These are phyloP conservation scores for Apodospora peruviana DNA, from an alignment of 495 filamentous ascomycete species.

Conservation along the genomic window DNA sequence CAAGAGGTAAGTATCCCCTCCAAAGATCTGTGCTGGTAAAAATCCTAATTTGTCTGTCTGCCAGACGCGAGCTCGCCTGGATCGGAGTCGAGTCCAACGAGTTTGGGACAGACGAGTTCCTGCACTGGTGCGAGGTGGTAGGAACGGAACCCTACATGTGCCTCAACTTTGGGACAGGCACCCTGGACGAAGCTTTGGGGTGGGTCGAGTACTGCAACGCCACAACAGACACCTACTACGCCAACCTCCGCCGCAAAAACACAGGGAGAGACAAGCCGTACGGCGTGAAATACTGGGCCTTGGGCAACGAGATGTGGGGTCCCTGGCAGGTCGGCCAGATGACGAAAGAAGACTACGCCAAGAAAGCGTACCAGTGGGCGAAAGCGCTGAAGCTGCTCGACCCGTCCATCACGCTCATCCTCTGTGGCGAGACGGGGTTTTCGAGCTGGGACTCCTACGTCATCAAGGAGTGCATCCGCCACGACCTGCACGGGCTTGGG, in stretches of 20 bases:
- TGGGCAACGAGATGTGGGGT: constrained; percentile 72
- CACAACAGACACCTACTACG: constrained; percentile 66
- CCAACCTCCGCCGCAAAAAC: constrained; percentile 67
- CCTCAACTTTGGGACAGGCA: constrained; percentile 71
- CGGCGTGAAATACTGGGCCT: constrained; percentile 55
- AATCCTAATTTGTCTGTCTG: background rate
- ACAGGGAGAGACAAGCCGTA: constrained; percentile 69
- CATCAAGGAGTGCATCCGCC: constrained; percentile 59
- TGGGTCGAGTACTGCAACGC: constrained; percentile 84
- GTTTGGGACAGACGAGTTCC: constrained; percentile 80
- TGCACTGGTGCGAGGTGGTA: constrained; percentile 68
- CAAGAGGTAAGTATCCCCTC: constrained; percentile 24
- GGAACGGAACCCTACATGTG: constrained; percentile 66
- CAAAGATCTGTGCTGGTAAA: background rate
- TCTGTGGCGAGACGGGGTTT: constrained; percentile 66
- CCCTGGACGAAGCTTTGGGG: constrained; percentile 66
- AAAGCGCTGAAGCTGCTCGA: constrained; percentile 75
- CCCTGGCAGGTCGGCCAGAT: constrained; percentile 77
- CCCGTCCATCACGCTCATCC: constrained; percentile 57
- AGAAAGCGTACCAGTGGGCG: constrained; percentile 73
- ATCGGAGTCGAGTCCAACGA: constrained; percentile 66
- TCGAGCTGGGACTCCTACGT: constrained; percentile 69
- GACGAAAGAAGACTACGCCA: constrained; percentile 69
- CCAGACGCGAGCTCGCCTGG: constrained; percentile 65
- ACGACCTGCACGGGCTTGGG: background rate